Conservation (phyloP, 352 stramenopile genomes). For the Globisporangium splendens region DNA sequence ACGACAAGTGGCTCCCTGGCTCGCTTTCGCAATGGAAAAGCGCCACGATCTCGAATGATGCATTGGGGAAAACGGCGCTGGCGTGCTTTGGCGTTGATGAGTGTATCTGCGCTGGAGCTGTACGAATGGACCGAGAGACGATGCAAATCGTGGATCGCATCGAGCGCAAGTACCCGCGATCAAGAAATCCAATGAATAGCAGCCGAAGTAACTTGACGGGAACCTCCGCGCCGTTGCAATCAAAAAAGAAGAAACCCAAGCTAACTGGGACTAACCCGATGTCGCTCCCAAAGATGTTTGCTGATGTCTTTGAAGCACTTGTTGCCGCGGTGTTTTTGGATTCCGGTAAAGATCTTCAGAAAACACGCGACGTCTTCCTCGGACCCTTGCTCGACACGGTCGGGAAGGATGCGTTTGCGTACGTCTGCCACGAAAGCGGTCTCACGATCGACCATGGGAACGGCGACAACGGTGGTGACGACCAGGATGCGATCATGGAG, state of each 20-base stretch:
- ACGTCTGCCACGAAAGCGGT: conserved; percentile 72
- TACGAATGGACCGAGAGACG: conserved; percentile 67
- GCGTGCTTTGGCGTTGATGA: conserved; percentile 80
- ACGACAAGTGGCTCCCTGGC: conserved; percentile 71
- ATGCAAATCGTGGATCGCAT: conserved; percentile 45
- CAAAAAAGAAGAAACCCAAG: conserved; percentile 17
- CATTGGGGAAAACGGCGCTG: conserved; percentile 77
- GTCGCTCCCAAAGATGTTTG: conserved; percentile 81
- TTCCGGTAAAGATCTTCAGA: conserved; percentile 60
- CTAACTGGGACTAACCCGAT: conserved; percentile 29
- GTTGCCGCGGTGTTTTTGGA: conserved; percentile 86
- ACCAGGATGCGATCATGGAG: conserved; percentile 21
- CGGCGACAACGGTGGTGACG: conserved; percentile 12
- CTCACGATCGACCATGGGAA: conserved; percentile 28
- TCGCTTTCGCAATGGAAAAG: conserved; percentile 83
- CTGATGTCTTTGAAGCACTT: conserved; percentile 85
- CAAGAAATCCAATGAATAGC: not conserved
- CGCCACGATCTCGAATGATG: conserved; percentile 83
- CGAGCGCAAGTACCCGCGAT: conserved; percentile 42
- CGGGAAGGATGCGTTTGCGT: conserved; percentile 62
- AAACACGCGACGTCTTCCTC: conserved; percentile 81
- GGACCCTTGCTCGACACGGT: conserved; percentile 70
- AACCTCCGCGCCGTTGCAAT: not conserved
- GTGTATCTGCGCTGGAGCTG: conserved; percentile 60
- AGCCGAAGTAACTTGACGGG: conserved; percentile 7